These are phyloP conservation scores for Piper betle DNA, from an alignment of 164 flowering plant genomes.

Conservation along the genomic window DNA sequence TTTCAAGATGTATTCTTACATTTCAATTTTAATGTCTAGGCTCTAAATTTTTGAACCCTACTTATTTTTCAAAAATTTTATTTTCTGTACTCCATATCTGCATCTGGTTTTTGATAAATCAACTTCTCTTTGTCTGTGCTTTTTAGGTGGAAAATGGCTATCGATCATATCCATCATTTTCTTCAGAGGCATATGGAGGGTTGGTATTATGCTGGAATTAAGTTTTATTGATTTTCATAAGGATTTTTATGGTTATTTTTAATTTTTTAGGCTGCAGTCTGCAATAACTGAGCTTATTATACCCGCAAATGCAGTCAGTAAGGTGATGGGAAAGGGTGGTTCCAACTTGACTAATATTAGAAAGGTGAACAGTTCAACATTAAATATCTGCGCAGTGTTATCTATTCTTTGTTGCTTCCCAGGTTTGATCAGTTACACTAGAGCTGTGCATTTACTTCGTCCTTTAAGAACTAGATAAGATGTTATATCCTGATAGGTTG, in stretches of 20 bases:
- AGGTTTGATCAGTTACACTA: background rate
- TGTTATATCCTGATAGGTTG: background rate
- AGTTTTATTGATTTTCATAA: background rate
- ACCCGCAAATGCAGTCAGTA: slow-evolving; percentile 79
- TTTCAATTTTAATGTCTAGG: too few relatives aligned
- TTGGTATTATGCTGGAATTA: slow-evolving; percentile 21
- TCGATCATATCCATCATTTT: slow-evolving; percentile 57
- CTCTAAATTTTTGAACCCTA: too few relatives aligned
- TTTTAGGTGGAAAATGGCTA: slow-evolving; percentile 54
- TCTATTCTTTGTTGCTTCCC: background rate
- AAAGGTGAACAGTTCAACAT: slow-evolving; percentile 40
- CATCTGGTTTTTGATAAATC: too few relatives aligned
- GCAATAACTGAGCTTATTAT: slow-evolving; percentile 64
- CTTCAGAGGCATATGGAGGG: slow-evolving; percentile 71
- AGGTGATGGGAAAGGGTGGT: slow-evolving; percentile 88
- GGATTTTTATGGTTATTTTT: background rate
- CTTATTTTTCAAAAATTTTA: too few relatives aligned
- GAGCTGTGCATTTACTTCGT: background rate
- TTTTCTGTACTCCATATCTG: background rate
- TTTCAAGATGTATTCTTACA: too few relatives aligned
- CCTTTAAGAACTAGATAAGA: background rate
- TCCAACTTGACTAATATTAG: slow-evolving; percentile 66
- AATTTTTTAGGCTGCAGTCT: slow-evolving; percentile 32
- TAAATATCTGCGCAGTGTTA: too few relatives aligned
- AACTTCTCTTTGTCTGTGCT: slow-evolving; percentile 1